Evolutionary conservation across 2,329 filamentous ascomycete genomes (phyloP).

Genomic region (Trichoderma semiorbis): DNA sequence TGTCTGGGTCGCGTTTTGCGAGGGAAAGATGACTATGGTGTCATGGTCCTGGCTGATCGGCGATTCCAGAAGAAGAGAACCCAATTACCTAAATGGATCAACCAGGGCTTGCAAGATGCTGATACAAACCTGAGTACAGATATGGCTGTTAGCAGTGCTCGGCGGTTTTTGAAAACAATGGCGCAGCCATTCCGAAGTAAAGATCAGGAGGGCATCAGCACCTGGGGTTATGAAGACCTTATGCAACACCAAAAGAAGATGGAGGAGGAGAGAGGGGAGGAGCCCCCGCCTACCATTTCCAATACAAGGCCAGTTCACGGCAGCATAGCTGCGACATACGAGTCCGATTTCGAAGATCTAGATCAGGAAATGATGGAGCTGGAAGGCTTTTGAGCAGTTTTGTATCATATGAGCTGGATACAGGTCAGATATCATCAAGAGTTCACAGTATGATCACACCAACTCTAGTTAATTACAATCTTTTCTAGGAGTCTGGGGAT

Average conservation of each 20-base stretch:
- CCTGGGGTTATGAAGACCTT: slow-evolving; percentile 81
- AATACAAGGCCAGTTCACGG: slow-evolving; percentile 20
- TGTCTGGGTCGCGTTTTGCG: slow-evolving; percentile 91
- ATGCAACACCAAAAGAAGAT: slow-evolving; percentile 73
- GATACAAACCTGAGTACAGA: slow-evolving; percentile 92
- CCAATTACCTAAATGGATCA: slow-evolving; percentile 97
- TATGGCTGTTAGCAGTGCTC: slow-evolving; percentile 85
- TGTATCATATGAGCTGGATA: background rate
- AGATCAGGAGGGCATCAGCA: slow-evolving; percentile 89
- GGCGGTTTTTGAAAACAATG: slow-evolving; percentile 87
- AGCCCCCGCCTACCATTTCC: slow-evolving; percentile 36
- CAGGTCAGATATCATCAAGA: background rate
- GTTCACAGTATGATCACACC: background rate
- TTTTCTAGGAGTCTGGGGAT: background rate
- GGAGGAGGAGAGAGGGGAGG: slow-evolving; percentile 63
- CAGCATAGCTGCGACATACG: slow-evolving; percentile 39
- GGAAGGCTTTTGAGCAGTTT: slow-evolving; percentile 33
- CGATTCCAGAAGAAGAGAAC: slow-evolving; percentile 87
- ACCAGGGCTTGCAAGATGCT: slow-evolving; percentile 76
- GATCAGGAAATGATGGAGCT: slow-evolving; percentile 56
- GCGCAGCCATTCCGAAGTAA: slow-evolving; percentile 79
- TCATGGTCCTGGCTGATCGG: slow-evolving; percentile 96
- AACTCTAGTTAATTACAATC: background rate
- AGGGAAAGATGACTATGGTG: slow-evolving; percentile 98
- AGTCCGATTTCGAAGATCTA: slow-evolving; percentile 51